A percentile compares a stretch with the other conserved stretches of the same genome.
Evolutionary conservation across 495 filamentous ascomycete species (phyloP).

Genomic region (Durotheca rogersii): DNA sequence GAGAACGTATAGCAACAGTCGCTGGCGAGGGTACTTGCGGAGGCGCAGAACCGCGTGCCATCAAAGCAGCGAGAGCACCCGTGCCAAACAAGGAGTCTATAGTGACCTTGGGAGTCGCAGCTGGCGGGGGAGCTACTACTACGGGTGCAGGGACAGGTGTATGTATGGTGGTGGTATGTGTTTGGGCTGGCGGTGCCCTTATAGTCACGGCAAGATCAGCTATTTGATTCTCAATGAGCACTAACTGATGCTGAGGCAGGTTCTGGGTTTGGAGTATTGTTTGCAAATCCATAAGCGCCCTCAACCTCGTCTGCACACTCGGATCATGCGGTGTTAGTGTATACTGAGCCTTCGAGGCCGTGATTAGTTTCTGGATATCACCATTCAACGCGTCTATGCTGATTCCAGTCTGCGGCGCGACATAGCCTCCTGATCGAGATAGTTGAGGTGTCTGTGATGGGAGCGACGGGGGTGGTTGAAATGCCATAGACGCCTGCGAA

Average conservation of each 20-base stretch:
- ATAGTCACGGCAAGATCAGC: constrained; percentile 63
- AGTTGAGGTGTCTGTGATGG: constrained; percentile 35
- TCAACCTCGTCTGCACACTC: constrained; percentile 71
- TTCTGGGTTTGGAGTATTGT: constrained; percentile 74
- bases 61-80: constrained; percentile 52
- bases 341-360: constrained; percentile 66
- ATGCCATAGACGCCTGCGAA: constrained; percentile 34
- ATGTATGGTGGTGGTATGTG: constrained; percentile 33
- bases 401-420: constrained; percentile 43
- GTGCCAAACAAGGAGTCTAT: constrained; percentile 55
- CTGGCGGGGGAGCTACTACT: constrained; percentile 40
- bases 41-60: constrained; percentile 49
- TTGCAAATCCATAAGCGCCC: constrained; percentile 85
- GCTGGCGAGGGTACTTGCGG: constrained; percentile 43
- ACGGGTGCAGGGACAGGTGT: constrained; percentile 35
- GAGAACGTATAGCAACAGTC: constrained; percentile 39
- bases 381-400: constrained; percentile 74
- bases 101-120: constrained; percentile 41
- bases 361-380: constrained; percentile 77
- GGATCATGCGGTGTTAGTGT: constrained; percentile 70
- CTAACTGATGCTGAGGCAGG: constrained; percentile 76
- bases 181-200: constrained; percentile 42
- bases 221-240: constrained; percentile 76
- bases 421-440: constrained; percentile 39
- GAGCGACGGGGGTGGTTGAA: constrained; percentile 34